A percentile compares a stretch with the other conserved stretches of the same genome.
Evolutionary conservation across 1,139 yeast species (phyloP).

Genomic region (Meyerozyma athensensis): DNA sequence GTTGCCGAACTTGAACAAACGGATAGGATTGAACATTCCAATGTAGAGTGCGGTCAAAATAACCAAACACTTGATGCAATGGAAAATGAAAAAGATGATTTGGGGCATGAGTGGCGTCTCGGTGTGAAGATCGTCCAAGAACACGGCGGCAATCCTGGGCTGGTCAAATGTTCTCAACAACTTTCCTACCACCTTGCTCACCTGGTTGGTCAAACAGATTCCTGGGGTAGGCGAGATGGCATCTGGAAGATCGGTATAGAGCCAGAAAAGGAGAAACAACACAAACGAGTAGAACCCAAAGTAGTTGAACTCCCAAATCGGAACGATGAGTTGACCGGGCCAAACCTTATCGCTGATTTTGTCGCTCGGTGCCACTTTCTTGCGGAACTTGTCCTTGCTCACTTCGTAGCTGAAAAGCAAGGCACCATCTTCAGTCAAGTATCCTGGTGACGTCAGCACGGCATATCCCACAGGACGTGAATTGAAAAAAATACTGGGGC

Average conservation of each 20-base stretch:
- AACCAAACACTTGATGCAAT: conserved; percentile 54
- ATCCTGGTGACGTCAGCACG: conserved; percentile 77
- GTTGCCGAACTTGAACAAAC: conserved; percentile 22
- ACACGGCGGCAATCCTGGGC: conserved; percentile 35
- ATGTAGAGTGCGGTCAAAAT: conserved; percentile 55
- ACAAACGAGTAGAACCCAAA: conserved; percentile 44
- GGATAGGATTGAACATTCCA: conserved; percentile 75
- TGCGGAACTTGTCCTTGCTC: conserved; percentile 37
- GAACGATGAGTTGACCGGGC: conserved; percentile 89
- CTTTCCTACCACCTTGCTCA: conserved; percentile 34
- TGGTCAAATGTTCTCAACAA: conserved; percentile 32
- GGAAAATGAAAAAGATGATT: conserved; percentile 65
- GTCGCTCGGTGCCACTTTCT: conserved; percentile 40
- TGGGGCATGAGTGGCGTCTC: conserved; percentile 49
- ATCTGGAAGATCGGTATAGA: conserved; percentile 91
- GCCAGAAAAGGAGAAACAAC: conserved; percentile 58
- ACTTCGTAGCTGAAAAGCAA: conserved; percentile 64
- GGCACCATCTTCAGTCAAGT: conserved; percentile 78
- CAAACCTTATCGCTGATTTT: conserved; percentile 57
- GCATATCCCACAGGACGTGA: conserved; percentile 60
- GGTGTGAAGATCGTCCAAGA: conserved; percentile 43
- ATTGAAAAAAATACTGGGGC: conserved; percentile 75
- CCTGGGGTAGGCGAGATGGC: conserved; percentile 90
- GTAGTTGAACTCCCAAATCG: conserved; percentile 65
- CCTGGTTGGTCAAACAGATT: conserved; percentile 67